Conservation (phyloP, 352 stramenopile genomes). For the Pythium biforme region DNA sequence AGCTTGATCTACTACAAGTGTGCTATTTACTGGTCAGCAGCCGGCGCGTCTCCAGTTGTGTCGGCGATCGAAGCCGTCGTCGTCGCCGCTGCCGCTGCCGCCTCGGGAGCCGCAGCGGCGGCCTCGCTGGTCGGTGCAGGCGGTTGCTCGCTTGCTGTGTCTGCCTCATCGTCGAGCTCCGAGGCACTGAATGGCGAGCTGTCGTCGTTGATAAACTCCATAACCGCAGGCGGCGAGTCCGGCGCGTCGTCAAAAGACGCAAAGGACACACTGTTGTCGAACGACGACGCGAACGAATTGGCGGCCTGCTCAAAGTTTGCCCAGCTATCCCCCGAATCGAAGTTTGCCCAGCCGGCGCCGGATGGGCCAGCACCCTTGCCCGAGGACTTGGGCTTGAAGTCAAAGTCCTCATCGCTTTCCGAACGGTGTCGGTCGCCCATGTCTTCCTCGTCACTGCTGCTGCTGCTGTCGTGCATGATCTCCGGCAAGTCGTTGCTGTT, state of each 20-base stretch:
- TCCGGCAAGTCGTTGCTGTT: slow-evolving; percentile 63
- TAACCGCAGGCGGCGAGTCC: slow-evolving; percentile 27
- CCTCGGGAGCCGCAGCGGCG: not conserved
- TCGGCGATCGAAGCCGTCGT: not conserved
- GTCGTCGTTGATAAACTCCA: slow-evolving; percentile 30
- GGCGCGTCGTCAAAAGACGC: slow-evolving; percentile 30
- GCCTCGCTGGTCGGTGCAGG: not conserved
- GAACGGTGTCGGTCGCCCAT: slow-evolving; percentile 45
- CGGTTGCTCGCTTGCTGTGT: not conserved
- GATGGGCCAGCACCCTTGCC: slow-evolving; percentile 9
- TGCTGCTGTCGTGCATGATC: slow-evolving; percentile 88
- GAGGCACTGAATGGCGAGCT: slow-evolving; percentile 19
- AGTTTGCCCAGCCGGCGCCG: slow-evolving; percentile 56
- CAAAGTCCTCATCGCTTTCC: slow-evolving; percentile 32
- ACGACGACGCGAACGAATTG: slow-evolving; percentile 52
- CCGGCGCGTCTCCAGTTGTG: not conserved
- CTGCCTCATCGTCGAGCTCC: slow-evolving; percentile 10
- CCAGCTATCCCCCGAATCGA: slow-evolving; percentile 60
- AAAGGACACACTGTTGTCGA: slow-evolving; percentile 36
- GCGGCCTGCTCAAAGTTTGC: slow-evolving; percentile 59
- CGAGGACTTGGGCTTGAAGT: slow-evolving; percentile 30
- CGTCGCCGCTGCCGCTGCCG: not conserved
- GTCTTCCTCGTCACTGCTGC: slow-evolving; percentile 81
- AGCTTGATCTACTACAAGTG: slow-evolving; percentile 20
- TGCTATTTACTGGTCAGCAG: slow-evolving; percentile 17